Evolutionary conservation across 2,329 filamentous ascomycete genomes (phyloP).

Genomic region (Beauveria scarabaeidicola): DNA sequence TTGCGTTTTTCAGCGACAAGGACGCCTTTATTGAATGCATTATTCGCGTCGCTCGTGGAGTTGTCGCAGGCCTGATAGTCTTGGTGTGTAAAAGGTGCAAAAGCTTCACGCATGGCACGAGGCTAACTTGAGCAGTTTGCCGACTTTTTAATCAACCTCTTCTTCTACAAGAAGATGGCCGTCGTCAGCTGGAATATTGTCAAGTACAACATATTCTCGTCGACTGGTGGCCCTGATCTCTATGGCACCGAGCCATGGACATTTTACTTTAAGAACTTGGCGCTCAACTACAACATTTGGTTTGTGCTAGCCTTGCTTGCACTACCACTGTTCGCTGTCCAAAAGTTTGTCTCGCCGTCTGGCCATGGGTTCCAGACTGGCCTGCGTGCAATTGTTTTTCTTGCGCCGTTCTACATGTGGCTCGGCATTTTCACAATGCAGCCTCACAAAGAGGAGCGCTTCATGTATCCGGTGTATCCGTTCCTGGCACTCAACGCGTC

Average conservation of each 20-base stretch:
- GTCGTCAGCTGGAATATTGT: constrained; percentile 89
- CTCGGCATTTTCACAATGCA: constrained; percentile 83
- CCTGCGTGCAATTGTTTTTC: constrained; percentile 67
- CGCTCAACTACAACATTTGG: constrained; percentile 94
- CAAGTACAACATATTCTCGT: constrained; percentile 87
- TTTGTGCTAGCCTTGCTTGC: constrained; percentile 70
- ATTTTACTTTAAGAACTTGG: constrained; percentile 86
- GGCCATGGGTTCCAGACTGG: constrained; percentile 58
- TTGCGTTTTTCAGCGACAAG: constrained; percentile 44
- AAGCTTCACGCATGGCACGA: background rate
- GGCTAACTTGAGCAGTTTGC: constrained; percentile 40
- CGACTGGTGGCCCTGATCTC: constrained; percentile 73
- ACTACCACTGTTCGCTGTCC: constrained; percentile 65
- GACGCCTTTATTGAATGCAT: constrained; percentile 53
- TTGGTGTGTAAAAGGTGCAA: constrained; percentile 44
- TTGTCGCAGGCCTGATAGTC: constrained; percentile 56
- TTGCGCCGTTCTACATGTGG: constrained; percentile 90
- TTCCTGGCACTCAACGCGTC: constrained; percentile 84
- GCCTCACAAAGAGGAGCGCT: constrained; percentile 94
- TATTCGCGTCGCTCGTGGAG: constrained; percentile 57
- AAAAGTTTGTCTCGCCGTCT: constrained; percentile 57
- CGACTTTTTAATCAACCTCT: constrained; percentile 66
- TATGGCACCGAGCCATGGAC: constrained; percentile 97
- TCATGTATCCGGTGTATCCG: constrained; percentile 97
- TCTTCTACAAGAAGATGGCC: constrained; percentile 74